Conservation (phyloP, 1,139 yeast genomes). For the Scheffersomyces cryptocercus region DNA sequence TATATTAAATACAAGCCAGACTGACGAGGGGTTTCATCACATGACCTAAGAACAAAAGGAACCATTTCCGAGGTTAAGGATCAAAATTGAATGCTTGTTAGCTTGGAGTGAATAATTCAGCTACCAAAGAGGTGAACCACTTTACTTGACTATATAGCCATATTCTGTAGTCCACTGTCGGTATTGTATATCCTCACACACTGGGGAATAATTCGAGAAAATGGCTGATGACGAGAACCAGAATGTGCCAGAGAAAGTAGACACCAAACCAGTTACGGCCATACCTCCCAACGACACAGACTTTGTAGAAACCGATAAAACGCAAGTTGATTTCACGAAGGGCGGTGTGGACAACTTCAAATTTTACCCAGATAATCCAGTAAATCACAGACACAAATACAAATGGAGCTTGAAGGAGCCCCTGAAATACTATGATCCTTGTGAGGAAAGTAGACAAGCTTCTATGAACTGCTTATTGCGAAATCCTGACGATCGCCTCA, state of each 20-base stretch:
- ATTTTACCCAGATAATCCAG: conserved; percentile 84
- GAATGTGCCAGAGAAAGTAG: not conserved
- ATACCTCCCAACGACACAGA: conserved; percentile 16
- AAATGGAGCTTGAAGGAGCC: conserved; percentile 70
- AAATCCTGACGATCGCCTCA: conserved; percentile 70
- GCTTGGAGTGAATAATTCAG: too few species aligned
- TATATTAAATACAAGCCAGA: too few species aligned
- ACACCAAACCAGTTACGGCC: not conserved
- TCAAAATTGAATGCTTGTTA: too few species aligned
- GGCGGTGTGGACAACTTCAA: conserved; percentile 57
- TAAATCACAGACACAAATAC: conserved; percentile 59
- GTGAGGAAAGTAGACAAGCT: conserved; percentile 86
- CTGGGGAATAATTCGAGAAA: too few species aligned
- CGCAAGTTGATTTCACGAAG: conserved; percentile 57
- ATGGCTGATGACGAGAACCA: not conserved
- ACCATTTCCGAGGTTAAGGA: too few species aligned
- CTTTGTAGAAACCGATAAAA: conserved; percentile 40
- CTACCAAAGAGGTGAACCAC: too few species aligned
- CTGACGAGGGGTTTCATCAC: too few species aligned
- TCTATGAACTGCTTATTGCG: conserved; percentile 77
- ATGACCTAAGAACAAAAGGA: too few species aligned
- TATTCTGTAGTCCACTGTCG: too few species aligned
- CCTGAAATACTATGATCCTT: conserved; percentile 87
- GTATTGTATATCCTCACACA: too few species aligned
- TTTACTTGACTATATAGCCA: too few species aligned